Evolutionary conservation across 2,329 filamentous ascomycete species (phyloP), one percentile per base, ranked within the genome.

Genomic region (Proliferodiscus dingleyae): DNA sequence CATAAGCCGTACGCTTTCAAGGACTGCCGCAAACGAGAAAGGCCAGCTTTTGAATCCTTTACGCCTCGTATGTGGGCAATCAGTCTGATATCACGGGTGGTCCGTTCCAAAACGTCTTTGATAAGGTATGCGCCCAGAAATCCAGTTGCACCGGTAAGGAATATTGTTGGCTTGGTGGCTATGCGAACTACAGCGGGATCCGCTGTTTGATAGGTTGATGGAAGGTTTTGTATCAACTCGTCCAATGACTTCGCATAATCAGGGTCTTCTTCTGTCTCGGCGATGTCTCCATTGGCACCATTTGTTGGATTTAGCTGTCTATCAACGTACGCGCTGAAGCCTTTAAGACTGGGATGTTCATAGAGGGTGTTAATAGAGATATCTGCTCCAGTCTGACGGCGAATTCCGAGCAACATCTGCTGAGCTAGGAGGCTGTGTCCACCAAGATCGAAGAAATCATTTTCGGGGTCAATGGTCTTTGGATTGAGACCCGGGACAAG

Each of bases 61-160:
- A 83, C 81, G 30, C 81, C 81, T 41, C 89, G 83, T 3, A 95
- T 84, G 46, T 90, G 82, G 1, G 83, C 81, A 46, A 95, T 80
- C 8, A 95, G 73, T 54, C 77, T 82, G 11, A 79, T 70, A 15
- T 69, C 66, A 15, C 70, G 75, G 13, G 68, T 68, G 8, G 71
- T 69, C 19, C 84, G 73, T 30, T 77, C 76, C 1, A 96, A 73
- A 1, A 95, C 67, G 45, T 95, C 87, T 45, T 77, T 77, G 24
- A 94, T 70, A 9, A 96, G 71, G 60, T 89, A 94, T 0, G 87
- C 78, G 22, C 90, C 90, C 16, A 96, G 68, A 71, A 96, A 96
- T 2, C 90, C 90, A 4, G 90, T 96, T 3, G 87, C 89, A 34
- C 91, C 89, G 2, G 90, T 96, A 4, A 96, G 69, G 65, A 96